Base-by-base conservation (phyloP, 768 basidiomycete species). In the Lactarius evosmus region DNA sequence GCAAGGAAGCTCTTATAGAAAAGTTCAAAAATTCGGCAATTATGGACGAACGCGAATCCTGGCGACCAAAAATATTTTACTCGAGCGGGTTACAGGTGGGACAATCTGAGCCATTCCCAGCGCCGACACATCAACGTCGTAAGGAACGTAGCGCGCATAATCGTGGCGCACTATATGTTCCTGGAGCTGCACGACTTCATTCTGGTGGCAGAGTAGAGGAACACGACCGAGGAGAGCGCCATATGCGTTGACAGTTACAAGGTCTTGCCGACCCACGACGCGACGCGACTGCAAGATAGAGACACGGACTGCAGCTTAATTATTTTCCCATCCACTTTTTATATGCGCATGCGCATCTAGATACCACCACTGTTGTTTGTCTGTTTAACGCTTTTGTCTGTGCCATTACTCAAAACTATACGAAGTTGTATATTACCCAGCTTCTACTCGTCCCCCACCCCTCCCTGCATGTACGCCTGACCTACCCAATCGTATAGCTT, bases 11-110 rank as follows among this genome's bases (percentile, higher is more conserved):
- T 1, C 83, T 93, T 41, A 86, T 95, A 55, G 91, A 92, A 73
- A 93, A 95, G 75, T 95, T 95, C 81, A 90, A 91, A 72, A 95
- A 94, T 70, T 93, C 91, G 30, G 81, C 86, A 59, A 91, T 94
- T 63, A 93, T 95, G 90, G 91, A 94, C 74, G 89, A 92, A 72
- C 83, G 83, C 36, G 87, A 88, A 71, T 81, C 83, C 16, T 93
- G 90, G 88, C 83, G 89, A 27, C 93, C 93, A 4, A 88, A 90
- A 70, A 91, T 95, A 60, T 92, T 90, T 74, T 87, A 86, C 71
- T 89, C 91, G 32, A 81, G 82, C 46, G 93, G 93, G 2, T 82
- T 83, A 8, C 78, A 84, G 58, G 83, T 87, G 74, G 93, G 93
- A 7, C 77, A 87, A 27, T 84, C 85, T 0, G 88, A 95, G 71